These are phyloP conservation scores for Agastache rugosa DNA, from an alignment of 257 asterid genomes.

Conservation along the genomic window DNA sequence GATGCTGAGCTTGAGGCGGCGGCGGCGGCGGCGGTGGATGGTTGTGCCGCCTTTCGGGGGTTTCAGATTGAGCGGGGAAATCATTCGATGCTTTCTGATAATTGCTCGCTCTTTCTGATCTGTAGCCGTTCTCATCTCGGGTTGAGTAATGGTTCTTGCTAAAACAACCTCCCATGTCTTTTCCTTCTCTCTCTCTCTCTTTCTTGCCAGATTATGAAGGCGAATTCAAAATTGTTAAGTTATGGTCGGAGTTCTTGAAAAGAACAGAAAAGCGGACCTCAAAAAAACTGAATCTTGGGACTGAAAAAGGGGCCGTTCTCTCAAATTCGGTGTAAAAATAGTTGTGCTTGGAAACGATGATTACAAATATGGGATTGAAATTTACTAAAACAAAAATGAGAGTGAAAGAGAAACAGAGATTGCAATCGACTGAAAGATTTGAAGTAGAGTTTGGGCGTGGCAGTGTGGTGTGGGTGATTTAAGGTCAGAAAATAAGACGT, in stretches of 20 bases:
- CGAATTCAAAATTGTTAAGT: conserved; percentile 20
- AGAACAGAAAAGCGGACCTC: not conserved
- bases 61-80: conserved; percentile 36
- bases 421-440: not conserved
- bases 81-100: conserved; percentile 51
- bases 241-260: conserved; percentile 24
- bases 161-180: conserved; percentile 64
- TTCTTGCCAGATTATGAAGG: not conserved
- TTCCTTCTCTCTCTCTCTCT: not conserved
- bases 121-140: conserved; percentile 43
- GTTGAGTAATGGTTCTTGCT: conserved; percentile 51
- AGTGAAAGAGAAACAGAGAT: not conserved
- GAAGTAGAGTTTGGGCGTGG: conserved; percentile 8
- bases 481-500: conserved; percentile 18
- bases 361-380: not conserved
- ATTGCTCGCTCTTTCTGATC: conserved; percentile 45
- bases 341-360: not conserved
- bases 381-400: not conserved
- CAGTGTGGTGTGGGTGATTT: conserved; percentile 7
- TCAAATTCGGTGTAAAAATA: conserved; percentile 6
- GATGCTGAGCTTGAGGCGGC: conserved; percentile 37
- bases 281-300: conserved; percentile 10
- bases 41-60: conserved; percentile 42
- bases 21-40: conserved; percentile 40
- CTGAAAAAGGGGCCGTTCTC: not conserved